Conservation (phyloP, 108 stramenopile genomes). For the Mediolabrus comicus region DNA sequence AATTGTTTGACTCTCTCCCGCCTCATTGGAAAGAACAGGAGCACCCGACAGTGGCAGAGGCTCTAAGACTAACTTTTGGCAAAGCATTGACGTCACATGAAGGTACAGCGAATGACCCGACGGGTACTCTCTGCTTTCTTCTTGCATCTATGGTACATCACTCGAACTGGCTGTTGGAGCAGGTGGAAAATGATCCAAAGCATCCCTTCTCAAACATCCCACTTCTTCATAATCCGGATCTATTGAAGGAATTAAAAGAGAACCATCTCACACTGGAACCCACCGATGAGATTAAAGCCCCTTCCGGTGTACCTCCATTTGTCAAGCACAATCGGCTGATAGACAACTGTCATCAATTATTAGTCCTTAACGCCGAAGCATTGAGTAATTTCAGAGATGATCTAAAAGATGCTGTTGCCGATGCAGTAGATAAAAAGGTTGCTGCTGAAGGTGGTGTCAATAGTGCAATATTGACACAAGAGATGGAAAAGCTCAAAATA, state of each 20-base stretch:
- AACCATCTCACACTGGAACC: conserved; percentile 22
- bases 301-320: conserved; percentile 42
- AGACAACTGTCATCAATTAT: not conserved
- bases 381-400: conserved; percentile 2
- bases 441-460: conserved; percentile 12
- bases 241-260: conserved; percentile 25
- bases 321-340: conserved; percentile 5
- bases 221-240: conserved; percentile 5
- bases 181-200: conserved; percentile 5
- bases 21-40: conserved; percentile 35
- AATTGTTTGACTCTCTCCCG: conserved; percentile 30
- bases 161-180: conserved; percentile 12
- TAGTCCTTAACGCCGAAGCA: too few relatives aligned
- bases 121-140: conserved; percentile 13
- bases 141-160: conserved; percentile 43
- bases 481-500: too few relatives aligned
- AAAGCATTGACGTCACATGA: not conserved
- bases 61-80: not conserved
- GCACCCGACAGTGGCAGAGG: not conserved
- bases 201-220: conserved; percentile 33
- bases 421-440: conserved; percentile 16
- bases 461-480: not conserved
- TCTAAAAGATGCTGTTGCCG: not conserved
- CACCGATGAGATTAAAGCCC: conserved; percentile 17
- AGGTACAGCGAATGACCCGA: conserved; percentile 6